Evolutionary conservation across 805 yeast species (phyloP), one percentile per base, ranked within the genome.

Genomic region (Saturnispora halmiae): DNA sequence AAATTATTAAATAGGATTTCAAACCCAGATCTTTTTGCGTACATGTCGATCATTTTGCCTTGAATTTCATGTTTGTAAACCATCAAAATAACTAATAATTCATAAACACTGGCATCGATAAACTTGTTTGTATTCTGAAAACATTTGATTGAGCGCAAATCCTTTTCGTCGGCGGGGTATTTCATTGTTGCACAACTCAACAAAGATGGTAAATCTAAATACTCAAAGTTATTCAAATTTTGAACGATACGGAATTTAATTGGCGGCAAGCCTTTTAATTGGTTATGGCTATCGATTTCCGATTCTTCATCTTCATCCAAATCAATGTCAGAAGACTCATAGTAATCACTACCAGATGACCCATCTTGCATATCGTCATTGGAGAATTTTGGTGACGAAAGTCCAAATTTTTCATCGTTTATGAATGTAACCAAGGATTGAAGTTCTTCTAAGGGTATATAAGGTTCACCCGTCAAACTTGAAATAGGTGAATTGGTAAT

Each of bases 351-450:
- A n/a, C n/a, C n/a, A n/a, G n/a, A n/a, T n/a, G n/a, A n/a, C n/a
- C n/a, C 32, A 2, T 48, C 53, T 14, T 25, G 24, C 2, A n/a
- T n/a, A n/a, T n/a, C n/a, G n/a, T n/a, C n/a, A n/a, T n/a, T n/a
- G n/a, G n/a, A n/a, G n/a, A 46, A 44, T 18, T 39, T 38, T 2
- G 44, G 20, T n/a, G 55, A 48, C 11, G 55, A 48, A 13, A 51
- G 43, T 4, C 62, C 61, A 43, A 50, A 54, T 27, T 54, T 63
- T 50, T 61, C 67, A 46, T 65, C 66, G 50, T 82, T 82, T 31
- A 82, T 70, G 46, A 72, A 80, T 3, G 79, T 63, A 9, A 82
- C 68, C 35, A 82, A 60, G 1, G 82, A 75, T 46, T 76, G 69
- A 50, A 82, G 58, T 50, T 79, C 79, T 14, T 75, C 73, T 37